These are phyloP conservation scores for Lophium mytilinum DNA, from an alignment of 495 filamentous ascomycete species.

Conservation along the genomic window DNA sequence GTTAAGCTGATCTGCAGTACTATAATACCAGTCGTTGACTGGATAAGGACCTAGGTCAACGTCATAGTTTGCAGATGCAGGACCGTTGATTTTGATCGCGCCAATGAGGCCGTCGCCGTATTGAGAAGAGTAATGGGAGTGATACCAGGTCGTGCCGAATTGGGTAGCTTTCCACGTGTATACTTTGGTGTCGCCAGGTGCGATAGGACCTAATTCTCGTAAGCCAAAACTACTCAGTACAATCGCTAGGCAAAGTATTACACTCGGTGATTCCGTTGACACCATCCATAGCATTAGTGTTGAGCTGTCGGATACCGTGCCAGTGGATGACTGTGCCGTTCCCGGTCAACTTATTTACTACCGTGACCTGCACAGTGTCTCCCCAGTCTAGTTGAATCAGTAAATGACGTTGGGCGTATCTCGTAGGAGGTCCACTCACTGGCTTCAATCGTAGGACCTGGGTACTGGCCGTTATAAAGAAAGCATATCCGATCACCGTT, in stretches of 20 bases:
- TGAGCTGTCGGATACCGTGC: conserved; percentile 33
- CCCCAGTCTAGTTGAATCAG: conserved; percentile 27
- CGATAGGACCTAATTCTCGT: conserved; percentile 15
- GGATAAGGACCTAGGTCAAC: conserved; percentile 29
- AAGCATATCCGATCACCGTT: conserved; percentile 13
- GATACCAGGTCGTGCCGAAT: conserved; percentile 35
- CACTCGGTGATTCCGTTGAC: conserved; percentile 35
- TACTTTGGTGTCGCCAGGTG: conserved; percentile 29
- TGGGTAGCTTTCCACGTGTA: conserved; percentile 33
- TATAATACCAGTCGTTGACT: conserved; percentile 34
- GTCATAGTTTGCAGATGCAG: conserved; percentile 34
- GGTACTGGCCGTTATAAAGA: conserved; percentile 31
- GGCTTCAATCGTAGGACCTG: conserved; percentile 27
- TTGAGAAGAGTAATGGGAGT: conserved; percentile 31
- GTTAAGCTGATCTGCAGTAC: conserved; percentile 18
- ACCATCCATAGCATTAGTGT: conserved; percentile 27
- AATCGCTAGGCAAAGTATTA: too few species aligned
- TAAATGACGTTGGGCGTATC: not conserved
- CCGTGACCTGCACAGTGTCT: conserved; percentile 29
- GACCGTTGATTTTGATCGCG: conserved; percentile 32
- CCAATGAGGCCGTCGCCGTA: conserved; percentile 35
- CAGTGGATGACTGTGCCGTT: conserved; percentile 35
- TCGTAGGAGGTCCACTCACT: conserved; percentile 10
- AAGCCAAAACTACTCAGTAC: too few species aligned
- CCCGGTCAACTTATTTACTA: conserved; percentile 26